Percentiles rank a stretch among this genome's conserved stretches.
Evolutionary conservation across 148 eudicot species (phyloP).

Genomic region (Salicornia ramosissima): DNA sequence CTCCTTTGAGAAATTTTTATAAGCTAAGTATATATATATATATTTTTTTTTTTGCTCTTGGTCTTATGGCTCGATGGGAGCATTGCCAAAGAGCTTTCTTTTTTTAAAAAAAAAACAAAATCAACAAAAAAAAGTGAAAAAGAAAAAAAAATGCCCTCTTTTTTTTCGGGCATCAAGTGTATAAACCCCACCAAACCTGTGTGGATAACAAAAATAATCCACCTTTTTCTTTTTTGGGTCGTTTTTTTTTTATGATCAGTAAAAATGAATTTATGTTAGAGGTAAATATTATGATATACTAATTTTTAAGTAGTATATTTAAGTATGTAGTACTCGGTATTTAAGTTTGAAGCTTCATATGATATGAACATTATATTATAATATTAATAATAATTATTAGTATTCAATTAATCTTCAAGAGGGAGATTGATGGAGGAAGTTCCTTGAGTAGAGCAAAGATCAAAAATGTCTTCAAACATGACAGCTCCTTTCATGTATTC

Average conservation of each 20-base stretch:
- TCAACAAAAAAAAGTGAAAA: not conserved
- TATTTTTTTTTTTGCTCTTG: slow-evolving; percentile 17
- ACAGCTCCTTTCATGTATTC: slow-evolving; percentile 33
- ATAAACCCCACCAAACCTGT: slow-evolving; percentile 25
- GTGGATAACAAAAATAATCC: slow-evolving; percentile 39
- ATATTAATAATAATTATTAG: too few relatives aligned
- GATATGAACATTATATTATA: not conserved
- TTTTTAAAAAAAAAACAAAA: not conserved
- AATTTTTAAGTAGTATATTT: not conserved
- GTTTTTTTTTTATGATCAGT: slow-evolving; percentile 21
- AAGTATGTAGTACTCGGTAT: not conserved
- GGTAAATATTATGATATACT: slow-evolving; percentile 4
- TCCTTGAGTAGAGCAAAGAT: slow-evolving; percentile 33
- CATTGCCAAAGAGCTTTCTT: slow-evolving; percentile 29
- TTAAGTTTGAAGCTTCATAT: slow-evolving; percentile 12
- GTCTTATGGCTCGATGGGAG: slow-evolving; percentile 39
- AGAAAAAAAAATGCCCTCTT: slow-evolving; percentile 12
- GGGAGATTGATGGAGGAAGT: slow-evolving; percentile 24
- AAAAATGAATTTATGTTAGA: slow-evolving; percentile 30
- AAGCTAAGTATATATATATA: slow-evolving; percentile 2
- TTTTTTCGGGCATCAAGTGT: slow-evolving; percentile 23
- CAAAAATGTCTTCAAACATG: slow-evolving; percentile 36
- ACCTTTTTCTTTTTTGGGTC: slow-evolving; percentile 17
- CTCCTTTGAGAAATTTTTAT: slow-evolving; percentile 9
- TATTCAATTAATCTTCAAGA: slow-evolving; percentile 22